Evolutionary conservation across 2,329 filamentous ascomycete species (phyloP).

Genomic region (Fusarium sp.): DNA sequence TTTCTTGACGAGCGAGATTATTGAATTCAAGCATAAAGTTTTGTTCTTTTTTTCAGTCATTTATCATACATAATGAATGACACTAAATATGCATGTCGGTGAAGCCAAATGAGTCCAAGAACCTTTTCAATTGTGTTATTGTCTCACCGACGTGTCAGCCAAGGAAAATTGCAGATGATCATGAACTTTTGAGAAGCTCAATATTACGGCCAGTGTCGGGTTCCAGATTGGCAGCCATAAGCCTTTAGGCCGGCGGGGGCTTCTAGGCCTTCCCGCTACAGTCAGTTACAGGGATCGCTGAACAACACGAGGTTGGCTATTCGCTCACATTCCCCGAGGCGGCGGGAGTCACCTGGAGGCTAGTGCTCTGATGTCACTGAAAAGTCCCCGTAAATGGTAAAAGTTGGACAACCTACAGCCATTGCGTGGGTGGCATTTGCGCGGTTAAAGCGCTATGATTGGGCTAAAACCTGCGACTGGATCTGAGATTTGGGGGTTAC

Average conservation of each 20-base stretch:
- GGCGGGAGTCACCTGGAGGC: constrained; percentile 26
- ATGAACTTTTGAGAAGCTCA: constrained; percentile 15
- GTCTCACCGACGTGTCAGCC: constrained; percentile 20
- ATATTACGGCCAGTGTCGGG: constrained; percentile 36
- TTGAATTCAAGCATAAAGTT: constrained; percentile 20
- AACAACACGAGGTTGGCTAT: constrained; percentile 36
- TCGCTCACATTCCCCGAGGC: constrained; percentile 30
- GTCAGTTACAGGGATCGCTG: constrained; percentile 30
- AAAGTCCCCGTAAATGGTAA: constrained; percentile 8
- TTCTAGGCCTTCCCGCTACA: background rate
- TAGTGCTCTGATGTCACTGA: constrained; percentile 37
- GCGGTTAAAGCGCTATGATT: constrained; percentile 15
- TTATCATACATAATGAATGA: background rate
- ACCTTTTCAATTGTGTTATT: background rate
- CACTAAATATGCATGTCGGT: background rate
- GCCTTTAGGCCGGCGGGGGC: background rate
- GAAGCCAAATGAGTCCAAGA: background rate
- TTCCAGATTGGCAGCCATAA: constrained; percentile 7
- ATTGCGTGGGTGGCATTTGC: constrained; percentile 20
- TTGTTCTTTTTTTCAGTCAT: constrained; percentile 1
- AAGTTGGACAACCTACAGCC: constrained; percentile 4
- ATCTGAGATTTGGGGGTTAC: constrained; percentile 33
- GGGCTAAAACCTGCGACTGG: constrained; percentile 12
- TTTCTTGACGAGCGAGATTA: constrained; percentile 30
- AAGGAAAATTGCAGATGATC: constrained; percentile 22